These are phyloP conservation scores for Ophiostoma himal-ulmi DNA, from an alignment of 2,329 filamentous ascomycete species.

Conservation along the genomic window DNA sequence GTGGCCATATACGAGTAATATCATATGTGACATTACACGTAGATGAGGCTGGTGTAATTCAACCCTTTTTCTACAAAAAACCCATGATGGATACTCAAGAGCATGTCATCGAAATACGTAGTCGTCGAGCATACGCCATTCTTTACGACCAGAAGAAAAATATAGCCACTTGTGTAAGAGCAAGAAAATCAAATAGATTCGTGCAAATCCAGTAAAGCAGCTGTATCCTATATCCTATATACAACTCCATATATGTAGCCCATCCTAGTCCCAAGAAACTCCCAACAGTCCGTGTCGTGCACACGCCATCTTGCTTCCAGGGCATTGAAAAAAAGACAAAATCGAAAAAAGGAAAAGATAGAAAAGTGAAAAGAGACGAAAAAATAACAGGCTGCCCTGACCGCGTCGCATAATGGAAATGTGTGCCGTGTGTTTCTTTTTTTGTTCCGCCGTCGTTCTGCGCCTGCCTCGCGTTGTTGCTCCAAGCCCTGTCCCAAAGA, in stretches of 20 bases:
- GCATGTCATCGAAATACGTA: not conserved
- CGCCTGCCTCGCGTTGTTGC: not conserved
- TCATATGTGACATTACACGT: too few species aligned
- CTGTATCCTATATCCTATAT: not conserved
- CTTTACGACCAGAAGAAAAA: not conserved
- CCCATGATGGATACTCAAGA: not conserved
- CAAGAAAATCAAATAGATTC: not conserved
- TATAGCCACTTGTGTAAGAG: not conserved
- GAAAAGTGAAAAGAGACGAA: not conserved
- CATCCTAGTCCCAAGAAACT: slow-evolving; percentile 13
- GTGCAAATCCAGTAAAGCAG: not conserved
- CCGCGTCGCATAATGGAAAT: not conserved
- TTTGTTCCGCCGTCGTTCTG: not conserved
- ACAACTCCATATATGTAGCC: not conserved
- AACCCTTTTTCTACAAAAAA: not conserved
- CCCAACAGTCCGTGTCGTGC: slow-evolving; percentile 1
- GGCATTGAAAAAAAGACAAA: not conserved
- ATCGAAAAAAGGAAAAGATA: not conserved
- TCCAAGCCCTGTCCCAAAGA: not conserved
- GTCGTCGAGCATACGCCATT: not conserved
- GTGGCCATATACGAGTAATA: too few species aligned
- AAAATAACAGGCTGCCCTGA: not conserved
- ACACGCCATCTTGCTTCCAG: not conserved
- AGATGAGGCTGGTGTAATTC: too few species aligned
- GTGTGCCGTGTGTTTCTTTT: not conserved